Percentiles rank a stretch among this genome's conserved stretches.
These are phyloP conservation scores for Ophiosphaerella herpotricha DNA, from an alignment of 2,329 filamentous ascomycete species.

Conservation along the genomic window DNA sequence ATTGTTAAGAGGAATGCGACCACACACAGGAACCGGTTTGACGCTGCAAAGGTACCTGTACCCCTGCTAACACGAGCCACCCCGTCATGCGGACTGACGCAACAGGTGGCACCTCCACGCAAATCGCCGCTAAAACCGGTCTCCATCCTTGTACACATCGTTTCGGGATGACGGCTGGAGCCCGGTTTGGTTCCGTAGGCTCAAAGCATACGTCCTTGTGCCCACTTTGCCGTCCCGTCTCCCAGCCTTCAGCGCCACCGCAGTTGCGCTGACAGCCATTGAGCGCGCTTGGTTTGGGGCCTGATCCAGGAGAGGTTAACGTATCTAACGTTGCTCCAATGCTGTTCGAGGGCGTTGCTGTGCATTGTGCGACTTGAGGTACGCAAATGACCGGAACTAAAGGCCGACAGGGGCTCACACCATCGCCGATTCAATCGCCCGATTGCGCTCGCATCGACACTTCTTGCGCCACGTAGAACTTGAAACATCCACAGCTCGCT, in stretches of 20 bases:
- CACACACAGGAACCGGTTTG: constrained; percentile 45
- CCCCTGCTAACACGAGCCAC: constrained; percentile 43
- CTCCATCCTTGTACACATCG: constrained; percentile 31
- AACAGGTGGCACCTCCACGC: constrained; percentile 36
- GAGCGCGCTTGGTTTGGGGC: not conserved
- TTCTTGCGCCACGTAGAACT: too few species aligned
- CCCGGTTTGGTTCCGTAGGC: constrained; percentile 2
- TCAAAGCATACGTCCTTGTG: not conserved
- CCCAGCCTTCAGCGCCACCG: not conserved
- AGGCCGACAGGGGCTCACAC: not conserved
- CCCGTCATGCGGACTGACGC: constrained; percentile 44
- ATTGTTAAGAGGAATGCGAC: constrained; percentile 38
- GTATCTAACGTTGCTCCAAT: constrained; percentile 5
- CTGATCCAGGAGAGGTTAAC: constrained; percentile 8
- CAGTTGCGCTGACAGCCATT: constrained; percentile 3
- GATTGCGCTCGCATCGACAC: not conserved
- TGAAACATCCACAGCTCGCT: too few species aligned
- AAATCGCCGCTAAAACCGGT: constrained; percentile 37
- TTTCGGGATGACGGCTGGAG: constrained; percentile 6
- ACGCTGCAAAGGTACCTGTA: constrained; percentile 31
- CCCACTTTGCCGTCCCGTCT: constrained; percentile 4
- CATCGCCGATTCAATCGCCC: not conserved
- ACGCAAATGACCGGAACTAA: not conserved
- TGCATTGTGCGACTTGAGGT: not conserved
- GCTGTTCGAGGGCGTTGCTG: not conserved